Percentiles rank a stretch among this genome's conserved stretches.
phyloP scores from a whole-genome alignment of 2,329 filamentous ascomycete genomes.

The Metarhizium brunneum region DNA sequence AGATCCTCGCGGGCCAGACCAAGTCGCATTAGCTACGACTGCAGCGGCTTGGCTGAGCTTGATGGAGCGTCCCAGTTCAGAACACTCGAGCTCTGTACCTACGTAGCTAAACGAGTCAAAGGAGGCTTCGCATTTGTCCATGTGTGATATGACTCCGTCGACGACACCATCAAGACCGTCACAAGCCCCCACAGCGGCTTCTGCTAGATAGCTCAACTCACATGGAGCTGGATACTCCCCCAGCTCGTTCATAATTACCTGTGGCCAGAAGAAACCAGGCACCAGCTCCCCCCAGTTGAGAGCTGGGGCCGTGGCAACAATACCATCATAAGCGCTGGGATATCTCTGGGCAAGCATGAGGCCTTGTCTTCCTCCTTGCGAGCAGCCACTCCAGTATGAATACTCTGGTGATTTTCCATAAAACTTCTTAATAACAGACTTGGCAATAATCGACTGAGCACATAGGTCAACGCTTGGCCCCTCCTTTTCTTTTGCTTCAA shows the following conservation, averaged over 20 bases:
- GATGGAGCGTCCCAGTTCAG: neutral
- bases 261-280: neutral
- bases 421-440: slow-evolving; percentile 30
- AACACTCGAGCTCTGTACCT: neutral
- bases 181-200: slow-evolving; percentile 35
- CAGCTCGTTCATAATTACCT: neutral
- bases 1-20: too few species aligned
- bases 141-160: slow-evolving; percentile 37
- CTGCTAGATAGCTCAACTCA: slow-evolving; percentile 20
- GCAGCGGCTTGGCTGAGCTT: too few species aligned
- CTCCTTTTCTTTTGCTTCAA: too few species aligned
- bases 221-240: neutral
- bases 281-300: slow-evolving; percentile 17
- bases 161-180: slow-evolving; percentile 36
- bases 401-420: slow-evolving; percentile 28
- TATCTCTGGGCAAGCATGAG: slow-evolving; percentile 39
- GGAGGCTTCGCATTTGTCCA: slow-evolving; percentile 24
- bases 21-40: too few species aligned
- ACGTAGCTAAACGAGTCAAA: slow-evolving; percentile 15
- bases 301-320: slow-evolving; percentile 36
- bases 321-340: slow-evolving; percentile 43
- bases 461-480: too few species aligned
- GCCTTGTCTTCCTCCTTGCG: slow-evolving; percentile 45
- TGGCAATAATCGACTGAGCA: slow-evolving; percentile 22
- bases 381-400: slow-evolving; percentile 42